A percentile compares a stretch with the other conserved stretches of the same genome.
Conservation (phyloP, 2,329 filamentous ascomycete species). For the Clarireedia monteithiana region DNA sequence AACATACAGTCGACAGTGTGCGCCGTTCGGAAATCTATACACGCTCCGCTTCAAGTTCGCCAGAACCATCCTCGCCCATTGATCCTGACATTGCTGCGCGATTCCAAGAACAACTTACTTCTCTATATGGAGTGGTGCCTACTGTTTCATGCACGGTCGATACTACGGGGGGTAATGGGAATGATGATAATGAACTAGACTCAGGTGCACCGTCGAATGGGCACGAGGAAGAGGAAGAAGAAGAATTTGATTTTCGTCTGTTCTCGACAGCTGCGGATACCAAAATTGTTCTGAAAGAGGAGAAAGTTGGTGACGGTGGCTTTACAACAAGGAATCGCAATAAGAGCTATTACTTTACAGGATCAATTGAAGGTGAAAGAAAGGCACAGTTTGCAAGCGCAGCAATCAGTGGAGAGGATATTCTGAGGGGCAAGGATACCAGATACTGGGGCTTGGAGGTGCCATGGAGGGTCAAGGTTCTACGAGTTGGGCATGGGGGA, state of each 20-base stretch:
- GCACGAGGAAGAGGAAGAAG: conserved; percentile 27
- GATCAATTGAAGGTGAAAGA: conserved; percentile 31
- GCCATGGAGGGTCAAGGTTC: conserved; percentile 48
- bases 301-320: conserved; percentile 33
- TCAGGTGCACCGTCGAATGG: conserved; percentile 1
- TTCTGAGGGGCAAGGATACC: conserved; percentile 37
- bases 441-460: conserved; percentile 51
- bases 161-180: conserved; percentile 14
- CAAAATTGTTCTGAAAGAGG: conserved; percentile 43
- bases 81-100: conserved; percentile 13
- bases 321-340: conserved; percentile 37
- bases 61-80: conserved; percentile 20
- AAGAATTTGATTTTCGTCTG: conserved; percentile 48
- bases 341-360: conserved; percentile 41
- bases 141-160: not conserved
- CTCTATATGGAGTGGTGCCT: conserved; percentile 19
- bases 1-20: conserved; percentile 32
- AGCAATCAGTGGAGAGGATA: conserved; percentile 45
- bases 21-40: conserved; percentile 46
- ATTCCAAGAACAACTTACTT: conserved; percentile 19
- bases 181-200: conserved; percentile 16
- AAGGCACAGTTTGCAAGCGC: conserved; percentile 35
- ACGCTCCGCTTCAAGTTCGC: conserved; percentile 18
- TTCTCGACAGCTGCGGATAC: conserved; percentile 34
- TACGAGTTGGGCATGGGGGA: conserved; percentile 27